These are phyloP conservation scores for Monilinia vaccinii-corymbosi DNA, from an alignment of 2,329 filamentous ascomycete genomes.

Conservation along the genomic window DNA sequence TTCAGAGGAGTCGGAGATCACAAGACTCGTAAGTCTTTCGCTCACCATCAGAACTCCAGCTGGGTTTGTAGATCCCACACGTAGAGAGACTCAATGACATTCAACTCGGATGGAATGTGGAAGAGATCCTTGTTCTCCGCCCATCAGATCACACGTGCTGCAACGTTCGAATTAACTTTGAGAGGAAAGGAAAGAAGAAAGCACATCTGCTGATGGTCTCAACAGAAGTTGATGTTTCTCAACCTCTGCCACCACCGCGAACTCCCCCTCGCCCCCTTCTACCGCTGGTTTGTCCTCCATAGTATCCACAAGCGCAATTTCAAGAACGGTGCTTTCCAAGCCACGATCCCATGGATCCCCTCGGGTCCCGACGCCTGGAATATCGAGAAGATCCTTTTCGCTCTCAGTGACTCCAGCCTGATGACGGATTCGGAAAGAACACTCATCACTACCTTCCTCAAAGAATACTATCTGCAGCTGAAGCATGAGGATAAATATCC, in stretches of 20 bases:
- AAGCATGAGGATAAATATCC: too few relatives aligned
- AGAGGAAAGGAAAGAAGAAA: fast-evolving
- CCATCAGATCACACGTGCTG: too few relatives aligned
- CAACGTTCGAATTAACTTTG: neutral
- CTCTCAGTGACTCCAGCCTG: neutral
- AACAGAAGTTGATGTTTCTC: neutral
- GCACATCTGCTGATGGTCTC: too few relatives aligned
- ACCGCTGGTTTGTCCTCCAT: conserved; percentile 9
- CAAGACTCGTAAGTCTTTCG: neutral
- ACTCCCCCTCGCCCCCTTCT: neutral
- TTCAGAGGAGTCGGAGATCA: neutral
- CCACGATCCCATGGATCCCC: neutral
- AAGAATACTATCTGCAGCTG: neutral
- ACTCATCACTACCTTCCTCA: neutral
- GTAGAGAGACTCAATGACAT: neutral
- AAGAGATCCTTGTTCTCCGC: neutral
- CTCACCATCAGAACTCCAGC: too few relatives aligned
- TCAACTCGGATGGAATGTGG: neutral
- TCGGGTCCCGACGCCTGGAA: neutral
- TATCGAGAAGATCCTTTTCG: neutral
- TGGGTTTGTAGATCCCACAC: neutral
- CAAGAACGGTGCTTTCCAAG: neutral
- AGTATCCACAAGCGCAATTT: conserved; percentile 6
- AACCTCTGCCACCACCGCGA: neutral
- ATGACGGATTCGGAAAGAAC: neutral